phyloP scores from a whole-genome alignment of 75 land plant species.

The Selaginella tamariscina region DNA sequence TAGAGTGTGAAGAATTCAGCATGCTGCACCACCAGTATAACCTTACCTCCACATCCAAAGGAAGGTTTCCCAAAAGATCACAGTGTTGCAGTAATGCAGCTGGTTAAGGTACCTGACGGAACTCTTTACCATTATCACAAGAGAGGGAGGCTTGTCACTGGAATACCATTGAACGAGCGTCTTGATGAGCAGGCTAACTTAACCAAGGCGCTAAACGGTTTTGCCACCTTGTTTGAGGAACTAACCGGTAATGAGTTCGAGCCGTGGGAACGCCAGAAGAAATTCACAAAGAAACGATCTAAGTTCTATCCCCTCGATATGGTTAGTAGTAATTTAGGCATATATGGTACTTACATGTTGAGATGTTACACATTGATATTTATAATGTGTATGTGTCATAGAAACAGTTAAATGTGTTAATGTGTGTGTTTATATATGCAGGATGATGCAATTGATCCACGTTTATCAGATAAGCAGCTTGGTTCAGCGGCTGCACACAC shows the following conservation, averaged over 20 bases:
- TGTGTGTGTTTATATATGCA: slow-evolving; percentile 26
- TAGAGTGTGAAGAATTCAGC: too few species aligned
- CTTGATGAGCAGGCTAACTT: slow-evolving; percentile 33
- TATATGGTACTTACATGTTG: not conserved
- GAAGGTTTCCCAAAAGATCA: too few species aligned
- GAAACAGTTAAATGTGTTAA: not conserved
- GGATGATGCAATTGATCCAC: slow-evolving; percentile 59
- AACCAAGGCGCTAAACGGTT: slow-evolving; percentile 37
- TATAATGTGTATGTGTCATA: not conserved
- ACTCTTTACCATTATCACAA: slow-evolving; percentile 42
- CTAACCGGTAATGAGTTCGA: slow-evolving; percentile 69
- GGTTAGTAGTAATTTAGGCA: slow-evolving; percentile 22
- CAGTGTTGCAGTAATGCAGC: not conserved
- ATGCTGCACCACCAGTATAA: too few species aligned
- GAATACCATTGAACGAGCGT: slow-evolving; percentile 37
- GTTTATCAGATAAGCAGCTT: slow-evolving; percentile 42
- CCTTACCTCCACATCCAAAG: too few species aligned
- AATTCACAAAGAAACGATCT: slow-evolving; percentile 36
- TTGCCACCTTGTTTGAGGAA: slow-evolving; percentile 45
- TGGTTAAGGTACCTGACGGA: not conserved
- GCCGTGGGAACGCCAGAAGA: slow-evolving; percentile 75
- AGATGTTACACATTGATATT: not conserved
- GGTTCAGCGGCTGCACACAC: slow-evolving; percentile 48
- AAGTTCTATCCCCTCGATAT: slow-evolving; percentile 60
- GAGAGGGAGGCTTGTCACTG: slow-evolving; percentile 44